phyloP scores from a whole-genome alignment of 2,329 filamentous ascomycete species.

The Emergomyces orientalis region DNA sequence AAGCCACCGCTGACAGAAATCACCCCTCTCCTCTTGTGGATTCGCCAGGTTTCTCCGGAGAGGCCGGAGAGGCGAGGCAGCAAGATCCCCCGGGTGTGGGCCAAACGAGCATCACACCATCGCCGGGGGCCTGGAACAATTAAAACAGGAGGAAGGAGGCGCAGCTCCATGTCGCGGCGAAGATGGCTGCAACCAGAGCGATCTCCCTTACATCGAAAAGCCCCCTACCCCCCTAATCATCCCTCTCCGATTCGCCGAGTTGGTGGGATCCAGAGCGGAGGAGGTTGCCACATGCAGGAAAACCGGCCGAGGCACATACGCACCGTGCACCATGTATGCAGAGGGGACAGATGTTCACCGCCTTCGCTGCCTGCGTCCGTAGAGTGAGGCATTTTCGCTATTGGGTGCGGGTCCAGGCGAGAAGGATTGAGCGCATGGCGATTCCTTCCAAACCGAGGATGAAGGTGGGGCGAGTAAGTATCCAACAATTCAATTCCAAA shows the following conservation, averaged over 20 bases:
- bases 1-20: no score
- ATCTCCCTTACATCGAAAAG: not conserved
- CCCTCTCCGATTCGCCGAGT: not conserved
- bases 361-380: slow-evolving; percentile 1
- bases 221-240: not conserved
- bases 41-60: not conserved
- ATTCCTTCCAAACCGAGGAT: not conserved
- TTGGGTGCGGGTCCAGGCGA: not conserved
- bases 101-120: not conserved
- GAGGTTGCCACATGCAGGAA: not conserved
- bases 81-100: not conserved
- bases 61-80: not conserved
- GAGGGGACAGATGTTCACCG: not conserved
- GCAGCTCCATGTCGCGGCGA: not conserved
- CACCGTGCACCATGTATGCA: not conserved
- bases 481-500: no score
- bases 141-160: not conserved
- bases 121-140: slow-evolving; percentile 2
- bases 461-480: no score
- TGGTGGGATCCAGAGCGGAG: not conserved
- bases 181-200: not conserved
- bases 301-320: not conserved
- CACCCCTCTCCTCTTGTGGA: slow-evolving; percentile 5
- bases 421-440: not conserved
- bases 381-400: not conserved